Base-by-base conservation (phyloP, 2,329 filamentous ascomycete genomes). In the Colletotrichum zoysiae region DNA sequence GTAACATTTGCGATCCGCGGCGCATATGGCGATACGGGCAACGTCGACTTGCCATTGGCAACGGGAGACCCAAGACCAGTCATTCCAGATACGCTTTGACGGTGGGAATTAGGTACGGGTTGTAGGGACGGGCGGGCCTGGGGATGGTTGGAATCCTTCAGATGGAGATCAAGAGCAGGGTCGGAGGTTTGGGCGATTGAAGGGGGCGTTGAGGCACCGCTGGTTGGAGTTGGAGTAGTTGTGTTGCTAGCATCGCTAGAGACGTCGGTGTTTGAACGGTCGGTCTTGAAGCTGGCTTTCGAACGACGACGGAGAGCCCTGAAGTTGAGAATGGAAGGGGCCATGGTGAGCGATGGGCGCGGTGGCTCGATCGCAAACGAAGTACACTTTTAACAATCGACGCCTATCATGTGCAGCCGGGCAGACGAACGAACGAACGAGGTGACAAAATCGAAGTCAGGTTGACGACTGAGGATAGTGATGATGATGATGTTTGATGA, bases 271-370 rank as follows among this genome's bases (percentile, higher is more conserved):
- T 72, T 74, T 62, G 90, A 89, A 73, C 85, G 86, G 51, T 88
- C 87, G 59, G 89, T 91, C 71, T 88, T 90, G 82, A 95, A 92
- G 84, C 91, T 95, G 73, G 91, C 88, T 80, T 87, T 91, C 68
- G 93, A 96, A 76, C 92, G 91, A 76, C 93, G 90, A 76, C 93
- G 92, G 68, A 97, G 83, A 78, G 92, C 90, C 81, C 90, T 93
- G 77, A 89, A 81, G 75, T 81, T 88, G 73, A 96, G 86, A 78
- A 97, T 93, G 55, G 91, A 83, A 44, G 88, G 87, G 67, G 88
- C 84, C 88, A 90, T 90, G 75, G 70, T 68, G 59, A 75, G 64
- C 62, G 69, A 65, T 48, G 72, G 44, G 33, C 50, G 46, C 51
- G 42, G 42, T 23, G 61, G 38, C 20, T 69, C 40, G 51, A 60